Base-by-base conservation (phyloP, 1,284 basidiomycete genomes). In the Ustilago loliicola region DNA sequence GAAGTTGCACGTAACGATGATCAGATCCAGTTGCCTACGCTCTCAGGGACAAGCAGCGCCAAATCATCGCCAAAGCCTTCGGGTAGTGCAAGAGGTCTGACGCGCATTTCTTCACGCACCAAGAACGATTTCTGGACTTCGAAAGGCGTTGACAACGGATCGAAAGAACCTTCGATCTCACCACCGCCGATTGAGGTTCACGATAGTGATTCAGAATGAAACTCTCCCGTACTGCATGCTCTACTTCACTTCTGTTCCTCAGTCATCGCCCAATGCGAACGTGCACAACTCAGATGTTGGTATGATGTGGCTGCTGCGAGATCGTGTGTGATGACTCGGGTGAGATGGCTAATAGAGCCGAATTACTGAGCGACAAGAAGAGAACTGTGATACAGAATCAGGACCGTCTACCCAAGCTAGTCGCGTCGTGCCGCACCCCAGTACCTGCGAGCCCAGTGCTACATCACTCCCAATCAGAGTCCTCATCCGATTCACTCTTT, bases 391-490 rank as follows among this genome's bases (percentile, higher is more conserved):
- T 13, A 25, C 15, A 19, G 25, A 42, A 29, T 1, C 4, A 10
- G n/a, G n/a, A n/a, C n/a, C n/a, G n/a, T n/a, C n/a, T n/a, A n/a
- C 4, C 21, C 23, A 38, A 34, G 32, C 32, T 11, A n/a, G n/a
- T n/a, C n/a, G n/a, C n/a, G n/a, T n/a, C n/a, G n/a, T n/a, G n/a
- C n/a, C n/a, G n/a, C n/a, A n/a, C n/a, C 34, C 2, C 34, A 6
- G 34, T 42, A 11, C n/a, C n/a, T n/a, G n/a, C 17, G 36, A 38
- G 36, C 15, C 36, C 36, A 15, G 13, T 3, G n/a, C 8, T 11
- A 15, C 9, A 29, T 56, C 29, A 82, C 61, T 82, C 80, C 80
- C 80, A 82, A 40, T 82, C 80, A 27, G 80, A 82, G 27, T 82
- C 80, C 9, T 71, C 73, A 2, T 78, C 75, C 11, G 71, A 72